A percentile compares a stretch with the other conserved stretches of the same genome.
These are phyloP conservation scores for Podospora conica DNA, from an alignment of 495 filamentous ascomycete genomes.

Conservation along the genomic window DNA sequence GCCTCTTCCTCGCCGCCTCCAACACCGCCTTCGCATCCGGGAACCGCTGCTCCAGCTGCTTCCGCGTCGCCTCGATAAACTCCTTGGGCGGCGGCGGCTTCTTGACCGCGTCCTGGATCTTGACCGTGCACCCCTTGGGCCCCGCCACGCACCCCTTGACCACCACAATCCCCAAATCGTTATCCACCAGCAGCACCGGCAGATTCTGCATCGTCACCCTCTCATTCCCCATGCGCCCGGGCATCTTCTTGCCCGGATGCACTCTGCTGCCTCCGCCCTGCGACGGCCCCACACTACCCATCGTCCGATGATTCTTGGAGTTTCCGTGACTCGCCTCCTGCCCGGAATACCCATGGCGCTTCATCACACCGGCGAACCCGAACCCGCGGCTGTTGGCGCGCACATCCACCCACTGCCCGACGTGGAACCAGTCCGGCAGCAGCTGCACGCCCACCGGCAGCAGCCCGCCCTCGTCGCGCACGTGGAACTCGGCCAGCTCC, in stretches of 20 bases:
- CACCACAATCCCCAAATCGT: constrained; percentile 77
- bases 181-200: constrained; percentile 79
- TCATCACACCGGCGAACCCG: constrained; percentile 97
- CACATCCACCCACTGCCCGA: constrained; percentile 87
- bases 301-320: constrained; percentile 80
- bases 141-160: constrained; percentile 80
- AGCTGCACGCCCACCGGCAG: constrained; percentile 66
- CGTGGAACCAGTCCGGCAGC: constrained; percentile 76
- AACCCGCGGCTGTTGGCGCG: constrained; percentile 71
- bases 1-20: constrained; percentile 33
- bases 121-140: constrained; percentile 74
- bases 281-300: constrained; percentile 79
- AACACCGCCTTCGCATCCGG: constrained; percentile 32
- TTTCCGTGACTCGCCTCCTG: constrained; percentile 93
- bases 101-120: constrained; percentile 87
- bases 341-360: constrained; percentile 78
- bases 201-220: constrained; percentile 84
- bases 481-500: constrained; percentile 78
- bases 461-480: constrained; percentile 67
- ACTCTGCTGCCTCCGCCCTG: constrained; percentile 92
- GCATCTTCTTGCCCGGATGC: constrained; percentile 93
- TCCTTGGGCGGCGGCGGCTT: constrained; percentile 68
- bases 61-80: constrained; percentile 33
- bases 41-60: constrained; percentile 33
- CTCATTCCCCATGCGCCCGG: constrained; percentile 86